Base-by-base conservation (phyloP, 2,329 filamentous ascomycete species). In the Neospermospora avenae region DNA sequence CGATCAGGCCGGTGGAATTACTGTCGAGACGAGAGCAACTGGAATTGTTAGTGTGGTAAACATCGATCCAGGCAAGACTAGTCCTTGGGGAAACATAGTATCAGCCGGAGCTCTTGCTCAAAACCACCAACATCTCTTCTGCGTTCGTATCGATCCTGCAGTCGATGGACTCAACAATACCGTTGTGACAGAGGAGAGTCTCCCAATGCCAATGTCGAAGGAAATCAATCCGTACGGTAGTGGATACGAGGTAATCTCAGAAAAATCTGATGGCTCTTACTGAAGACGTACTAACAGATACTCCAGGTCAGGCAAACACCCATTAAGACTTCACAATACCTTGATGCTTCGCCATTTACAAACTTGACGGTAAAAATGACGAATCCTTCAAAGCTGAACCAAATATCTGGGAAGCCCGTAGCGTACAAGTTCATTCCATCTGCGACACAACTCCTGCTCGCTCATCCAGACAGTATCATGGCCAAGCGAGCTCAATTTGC, bases 401-500 rank as follows among this genome's bases (percentile, higher is more conserved):
- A 89, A 0, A 87, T 92, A 76, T 93, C 88, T 74, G 85, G 89
- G 72, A 95, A 92, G 76, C 90, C 91, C 0, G 85, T 87, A 0
- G 86, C 84, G 52, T 96, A 96, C 74, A 96, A 96, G 78, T 84
- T 97, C 3, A 90, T 96, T 44, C 93, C 89, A 71, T 80, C 91
- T 25, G 91, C 96, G 68, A 87, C 93, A 0, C 89, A 92, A 0
- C 76, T 81, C 0, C 76, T 96, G 18, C 77, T 96, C 10, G 91
- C 92, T 2, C 93, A 91, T 77, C 84, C 88, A 61, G 87, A 87
- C 7, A 86, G 89, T 1, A 74, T 96, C 25, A 91, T 96, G 6
- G 96, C 91, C 88, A 96, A 96, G 77, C 82, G 93, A 24, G 92
- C 92, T 3, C 91, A 89, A 0, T 96, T 96, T 70, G 91, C 92